These are phyloP conservation scores for Chaetomium cochliodes DNA, from an alignment of 495 filamentous ascomycete species.

Conservation along the genomic window DNA sequence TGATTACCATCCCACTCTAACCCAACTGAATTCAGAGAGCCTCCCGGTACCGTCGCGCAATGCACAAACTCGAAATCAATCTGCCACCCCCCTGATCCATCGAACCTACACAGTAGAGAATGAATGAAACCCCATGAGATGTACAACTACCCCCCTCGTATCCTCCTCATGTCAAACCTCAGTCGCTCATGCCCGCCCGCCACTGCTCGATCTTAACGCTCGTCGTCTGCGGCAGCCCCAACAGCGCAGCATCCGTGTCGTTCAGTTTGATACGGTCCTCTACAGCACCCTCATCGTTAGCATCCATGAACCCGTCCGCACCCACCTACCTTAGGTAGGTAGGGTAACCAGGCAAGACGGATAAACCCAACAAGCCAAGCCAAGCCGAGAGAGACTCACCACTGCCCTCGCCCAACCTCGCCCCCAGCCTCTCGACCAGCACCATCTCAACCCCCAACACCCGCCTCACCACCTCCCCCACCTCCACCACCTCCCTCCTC, in stretches of 20 bases:
- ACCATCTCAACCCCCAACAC: conserved; percentile 14
- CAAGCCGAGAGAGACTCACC: not conserved
- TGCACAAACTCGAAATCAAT: not conserved
- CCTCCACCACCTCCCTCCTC: not conserved
- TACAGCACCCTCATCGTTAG: no score
- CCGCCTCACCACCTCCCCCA: conserved; percentile 12
- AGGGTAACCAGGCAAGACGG: no score
- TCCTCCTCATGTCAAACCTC: not conserved
- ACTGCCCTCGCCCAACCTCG: not conserved
- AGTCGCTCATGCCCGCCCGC: conserved; percentile 14
- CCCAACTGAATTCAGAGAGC: conserved; percentile 3
- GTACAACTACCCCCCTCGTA: not conserved
- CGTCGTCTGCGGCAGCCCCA: conserved; percentile 18
- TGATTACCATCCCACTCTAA: not conserved
- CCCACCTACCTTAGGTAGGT: not conserved
- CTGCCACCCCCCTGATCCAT: not conserved
- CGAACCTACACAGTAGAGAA: no score
- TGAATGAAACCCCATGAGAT: no score
- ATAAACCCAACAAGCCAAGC: not conserved
- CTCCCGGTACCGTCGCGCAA: not conserved
- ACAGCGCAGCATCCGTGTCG: conserved; percentile 9
- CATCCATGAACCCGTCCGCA: no score
- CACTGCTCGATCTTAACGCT: conserved; percentile 21
- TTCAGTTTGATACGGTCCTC: conserved; percentile 10
- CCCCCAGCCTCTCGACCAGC: conserved; percentile 11